Base-by-base conservation (phyloP, 495 filamentous ascomycete species). In the Penicillium lagena region DNA sequence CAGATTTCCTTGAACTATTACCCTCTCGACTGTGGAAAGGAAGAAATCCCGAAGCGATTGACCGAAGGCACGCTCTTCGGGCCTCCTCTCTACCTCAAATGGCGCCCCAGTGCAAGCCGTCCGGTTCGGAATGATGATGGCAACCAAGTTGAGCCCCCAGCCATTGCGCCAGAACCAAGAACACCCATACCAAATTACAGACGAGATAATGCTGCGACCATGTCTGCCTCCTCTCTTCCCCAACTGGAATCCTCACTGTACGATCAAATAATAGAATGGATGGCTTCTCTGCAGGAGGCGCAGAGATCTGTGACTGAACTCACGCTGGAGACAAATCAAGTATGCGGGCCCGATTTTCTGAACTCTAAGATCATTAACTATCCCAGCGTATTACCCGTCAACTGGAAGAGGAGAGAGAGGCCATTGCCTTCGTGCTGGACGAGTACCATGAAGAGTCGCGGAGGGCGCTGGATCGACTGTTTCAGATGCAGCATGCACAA, bases 401-500 rank as follows among this genome's bases (percentile, higher is more conserved):
- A 27, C 52, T 68, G 22, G 57, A 59, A 9, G 45, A 49, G n/a
- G 67, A 71, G 46, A 59, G 55, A 12, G 48, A 52, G 12, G 55
- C 50, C n/a, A 54, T 67, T 9, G 50, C 35, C 5, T 38, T 56
- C 12, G 54, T 64, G 8, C 37, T 71, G 29, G 57, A 63, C 11
- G 51, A 46, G 13, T 68, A 61, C 43, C 65, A 53, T 27, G 41
- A 57, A 38, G 58, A 61, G 17, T 22, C 22, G 2, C 22, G 68
- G 67, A 42, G 35, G 63, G 48, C 50, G 37, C 8, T 58, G 64
- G 12, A 54, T 71, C n/a, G 60, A 66, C 37, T 54, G 57, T 34
- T 44, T 71, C 9, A 56, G 58, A 42, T 56, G 8, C 67, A 71
- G 9, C 50, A 62, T 41, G 54, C 50, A 30, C 58, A 63, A 3